Conservation (phyloP, 768 basidiomycete genomes). For the Suillus fuscotomentosus region DNA sequence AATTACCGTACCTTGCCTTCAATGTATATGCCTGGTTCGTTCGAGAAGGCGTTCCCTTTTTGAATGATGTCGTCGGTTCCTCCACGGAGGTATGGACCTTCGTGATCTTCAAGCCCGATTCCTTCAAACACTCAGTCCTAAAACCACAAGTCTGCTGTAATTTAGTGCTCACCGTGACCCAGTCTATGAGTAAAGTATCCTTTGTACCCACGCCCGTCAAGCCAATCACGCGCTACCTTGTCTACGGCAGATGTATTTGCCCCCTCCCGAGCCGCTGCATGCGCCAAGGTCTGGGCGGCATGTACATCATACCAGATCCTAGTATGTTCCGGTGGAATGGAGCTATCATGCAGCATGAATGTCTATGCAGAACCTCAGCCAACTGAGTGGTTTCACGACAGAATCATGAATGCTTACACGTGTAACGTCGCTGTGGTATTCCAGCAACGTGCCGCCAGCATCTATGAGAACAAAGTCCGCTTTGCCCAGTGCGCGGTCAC, state of each 20-base stretch:
- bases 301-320: slow-evolving; percentile 66
- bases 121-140: slow-evolving; percentile 41
- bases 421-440: slow-evolving; percentile 78
- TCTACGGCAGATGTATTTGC: slow-evolving; percentile 57
- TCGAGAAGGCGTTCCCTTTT: slow-evolving; percentile 72
- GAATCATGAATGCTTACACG: slow-evolving; percentile 45
- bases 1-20: slow-evolving; percentile 51
- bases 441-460: slow-evolving; percentile 66
- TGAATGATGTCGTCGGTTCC: slow-evolving; percentile 57
- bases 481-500: slow-evolving; percentile 54
- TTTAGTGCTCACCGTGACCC: slow-evolving; percentile 59
- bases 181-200: slow-evolving; percentile 78
- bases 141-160: background rate
- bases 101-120: slow-evolving; percentile 83
- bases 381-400: background rate
- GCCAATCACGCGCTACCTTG: slow-evolving; percentile 52
- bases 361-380: slow-evolving; percentile 40
- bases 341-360: slow-evolving; percentile 58
- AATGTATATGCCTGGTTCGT: slow-evolving; percentile 80
- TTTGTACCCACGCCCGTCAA: slow-evolving; percentile 44
- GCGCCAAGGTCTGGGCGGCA: slow-evolving; percentile 58
- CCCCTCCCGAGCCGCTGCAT: slow-evolving; percentile 46
- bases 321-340: slow-evolving; percentile 51
- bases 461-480: slow-evolving; percentile 77
- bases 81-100: slow-evolving; percentile 78